Evolutionary conservation across 2,329 filamentous ascomycete genomes (phyloP), one percentile per base, ranked within the genome.

Genomic region (Alternaria gansuensis): DNA sequence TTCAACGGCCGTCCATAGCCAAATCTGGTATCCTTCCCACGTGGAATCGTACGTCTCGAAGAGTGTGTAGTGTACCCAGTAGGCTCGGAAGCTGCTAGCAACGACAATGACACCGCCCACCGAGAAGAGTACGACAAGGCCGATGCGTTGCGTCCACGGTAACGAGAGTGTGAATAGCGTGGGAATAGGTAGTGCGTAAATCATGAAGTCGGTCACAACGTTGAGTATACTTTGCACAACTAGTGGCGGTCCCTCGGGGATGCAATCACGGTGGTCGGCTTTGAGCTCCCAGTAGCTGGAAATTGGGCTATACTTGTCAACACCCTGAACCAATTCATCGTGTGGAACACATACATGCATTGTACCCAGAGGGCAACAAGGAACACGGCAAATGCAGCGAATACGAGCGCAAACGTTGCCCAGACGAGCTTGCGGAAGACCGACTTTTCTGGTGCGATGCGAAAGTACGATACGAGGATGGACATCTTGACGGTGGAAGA

Each of bases 81-180:
- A 82, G 10, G 81, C 82, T 8, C 81, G 76, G 66, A 82, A 74
- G 41, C 77, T 72, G 23, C 81, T 80, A 3, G 80, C 80, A 41
- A 82, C 74, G n/a, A 80, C 80, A 46, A 82, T 81, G 40, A 82
- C 67, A 45, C 80, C 76, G 31, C 80, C 80, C 9, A 82, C 70
- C 2, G 77, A 75, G 31, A 82, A 77, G 17, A 82, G 74, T n/a
- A 81, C 46, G 31, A 77, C 72, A 13, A 81, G 76, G 17, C 79
- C 79, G 29, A 82, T 69, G 23, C 80, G 79, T 53, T 82, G 79
- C 28, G 67, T 71, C 53, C 78, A 68, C 2, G 80, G 80, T 61
- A 83, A 79, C 28, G 77, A 75, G 17, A 83, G 75, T n/a, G 70
- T 67, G 67, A 80, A 78, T 33, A 83, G 74, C 14, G 82, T 78